Base-by-base conservation (phyloP, 2,329 filamentous ascomycete genomes). In the Fusarium goolgardi region DNA sequence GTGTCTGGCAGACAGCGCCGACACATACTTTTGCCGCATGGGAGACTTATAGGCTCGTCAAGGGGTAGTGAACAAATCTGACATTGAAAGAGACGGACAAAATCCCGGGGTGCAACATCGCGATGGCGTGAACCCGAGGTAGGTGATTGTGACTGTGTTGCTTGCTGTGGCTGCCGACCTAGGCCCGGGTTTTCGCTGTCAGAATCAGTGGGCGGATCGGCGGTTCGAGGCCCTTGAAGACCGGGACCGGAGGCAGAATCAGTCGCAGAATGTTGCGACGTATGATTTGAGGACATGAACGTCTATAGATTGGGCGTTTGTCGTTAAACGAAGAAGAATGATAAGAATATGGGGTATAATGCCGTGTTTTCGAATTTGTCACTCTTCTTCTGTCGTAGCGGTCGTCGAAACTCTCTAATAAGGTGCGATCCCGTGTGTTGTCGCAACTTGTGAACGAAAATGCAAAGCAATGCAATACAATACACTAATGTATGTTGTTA, bases 11-110 rank as follows among this genome's bases (percentile, higher is more conserved):
- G 79, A 78, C 94, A 97, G 50, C 78, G 77, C 73, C 86, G 88
- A 80, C 94, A 97, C 13, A 97, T 78, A 13, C 90, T 90, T 74
- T 90, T 88, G 29, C 94, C 93, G 76, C 94, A 97, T 7, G 94
- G 93, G 6, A 97, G 81, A 1, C 91, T 91, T 58, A 93, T 84
- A 7, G 94, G 92, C 11, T 87, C 83, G 45, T 80, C 83, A 31
- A 96, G 81, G 2, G 91, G 90, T 43, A 81, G 82, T 5, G 90
- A 92, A 77, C 94, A 97, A 65, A 86, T 81, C 13, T 85, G 85
- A 76, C 94, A 97, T 79, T 96, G 93, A 54, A 96, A 84, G 40
- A 96, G 81, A 43, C 90, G 89, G 64, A 96, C 73, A 20, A 79
- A 70, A n/a, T 77, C 71, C 25, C 77, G 76, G 6, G 76, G 69